A percentile compares a stretch with the other conserved stretches of the same genome.
phyloP scores from a whole-genome alignment of 176 grass and related monocot genomes.

The Cenchrus purpureus region DNA sequence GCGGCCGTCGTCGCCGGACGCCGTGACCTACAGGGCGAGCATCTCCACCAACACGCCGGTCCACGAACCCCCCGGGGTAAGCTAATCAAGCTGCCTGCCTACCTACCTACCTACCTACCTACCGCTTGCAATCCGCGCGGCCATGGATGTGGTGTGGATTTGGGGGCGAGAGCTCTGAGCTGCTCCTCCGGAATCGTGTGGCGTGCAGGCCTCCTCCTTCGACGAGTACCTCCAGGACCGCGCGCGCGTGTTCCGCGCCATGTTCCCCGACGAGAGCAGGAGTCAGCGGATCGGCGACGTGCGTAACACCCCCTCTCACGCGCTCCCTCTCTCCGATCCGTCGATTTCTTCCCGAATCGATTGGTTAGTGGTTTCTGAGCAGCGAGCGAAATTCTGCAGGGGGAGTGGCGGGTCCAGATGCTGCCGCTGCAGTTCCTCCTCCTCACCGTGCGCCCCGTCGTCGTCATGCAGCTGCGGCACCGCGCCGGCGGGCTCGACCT shows the following conservation, averaged over 20 bases:
- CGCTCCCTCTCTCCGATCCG: background rate
- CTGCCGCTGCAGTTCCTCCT: constrained; percentile 86
- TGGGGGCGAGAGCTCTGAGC: background rate
- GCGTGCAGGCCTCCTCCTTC: constrained; percentile 63
- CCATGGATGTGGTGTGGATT: background rate
- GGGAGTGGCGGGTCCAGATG: constrained; percentile 73
- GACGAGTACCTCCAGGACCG: constrained; percentile 73
- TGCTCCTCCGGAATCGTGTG: background rate
- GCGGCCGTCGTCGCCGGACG: constrained; percentile 39
- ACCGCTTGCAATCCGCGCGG: background rate
- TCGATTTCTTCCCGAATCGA: background rate
- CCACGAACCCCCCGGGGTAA: constrained; percentile 70
- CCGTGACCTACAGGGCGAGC: constrained; percentile 66
- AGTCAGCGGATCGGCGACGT: constrained; percentile 73
- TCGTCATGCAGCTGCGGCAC: constrained; percentile 70
- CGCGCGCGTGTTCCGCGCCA: constrained; percentile 71
- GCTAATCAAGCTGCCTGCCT: background rate
- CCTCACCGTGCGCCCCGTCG: constrained; percentile 71
- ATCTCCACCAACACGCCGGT: constrained; percentile 73
- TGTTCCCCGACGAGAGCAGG: constrained; percentile 75
- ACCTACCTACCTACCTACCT: background rate
- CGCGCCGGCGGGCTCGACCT: constrained; percentile 57
- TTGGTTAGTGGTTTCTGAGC: background rate
- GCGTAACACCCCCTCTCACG: background rate
- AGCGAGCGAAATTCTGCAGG: constrained; percentile 29